Percentiles rank a stretch among this genome's conserved stretches.
Conservation (phyloP, 352 stramenopile genomes). For the Phytophthora tentaculata region DNA sequence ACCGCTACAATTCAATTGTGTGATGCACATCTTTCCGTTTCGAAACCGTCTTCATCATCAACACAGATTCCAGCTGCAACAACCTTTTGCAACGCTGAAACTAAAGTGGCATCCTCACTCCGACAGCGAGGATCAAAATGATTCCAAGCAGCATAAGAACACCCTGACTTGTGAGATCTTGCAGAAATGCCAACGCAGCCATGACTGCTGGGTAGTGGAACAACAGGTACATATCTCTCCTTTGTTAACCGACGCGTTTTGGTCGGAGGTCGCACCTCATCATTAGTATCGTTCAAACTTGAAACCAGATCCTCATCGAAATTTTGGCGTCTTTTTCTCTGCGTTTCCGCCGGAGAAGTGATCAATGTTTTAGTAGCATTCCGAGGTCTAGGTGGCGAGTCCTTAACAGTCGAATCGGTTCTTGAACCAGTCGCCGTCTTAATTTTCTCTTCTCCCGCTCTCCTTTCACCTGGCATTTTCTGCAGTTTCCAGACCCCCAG, state of each 20-base stretch:
- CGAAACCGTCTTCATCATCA: conserved; percentile 7
- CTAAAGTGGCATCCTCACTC: no score
- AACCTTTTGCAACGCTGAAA: no score
- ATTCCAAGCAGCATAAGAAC: neutral
- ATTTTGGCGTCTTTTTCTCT: conserved; percentile 8
- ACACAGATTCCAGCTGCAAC: no score
- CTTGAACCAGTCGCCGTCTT: neutral
- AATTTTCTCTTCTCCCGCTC: neutral
- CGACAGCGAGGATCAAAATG: neutral
- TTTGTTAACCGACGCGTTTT: conserved; percentile 11
- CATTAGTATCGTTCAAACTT: neutral
- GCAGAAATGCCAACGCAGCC: neutral
- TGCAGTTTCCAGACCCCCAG: conserved; percentile 21
- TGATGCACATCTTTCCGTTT: neutral
- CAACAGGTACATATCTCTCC: neutral
- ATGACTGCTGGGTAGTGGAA: neutral
- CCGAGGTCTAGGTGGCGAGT: conserved; percentile 3
- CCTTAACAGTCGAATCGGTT: neutral
- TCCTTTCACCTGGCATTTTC: neutral
- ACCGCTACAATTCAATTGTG: neutral
- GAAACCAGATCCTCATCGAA: neutral
- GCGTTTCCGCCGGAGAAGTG: conserved; percentile 13
- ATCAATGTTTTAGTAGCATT: neutral
- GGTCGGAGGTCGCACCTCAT: conserved; percentile 17
- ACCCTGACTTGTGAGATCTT: neutral